Evolutionary conservation across 2,329 filamentous ascomycete species (phyloP).

Genomic region (Diaporthe citri): DNA sequence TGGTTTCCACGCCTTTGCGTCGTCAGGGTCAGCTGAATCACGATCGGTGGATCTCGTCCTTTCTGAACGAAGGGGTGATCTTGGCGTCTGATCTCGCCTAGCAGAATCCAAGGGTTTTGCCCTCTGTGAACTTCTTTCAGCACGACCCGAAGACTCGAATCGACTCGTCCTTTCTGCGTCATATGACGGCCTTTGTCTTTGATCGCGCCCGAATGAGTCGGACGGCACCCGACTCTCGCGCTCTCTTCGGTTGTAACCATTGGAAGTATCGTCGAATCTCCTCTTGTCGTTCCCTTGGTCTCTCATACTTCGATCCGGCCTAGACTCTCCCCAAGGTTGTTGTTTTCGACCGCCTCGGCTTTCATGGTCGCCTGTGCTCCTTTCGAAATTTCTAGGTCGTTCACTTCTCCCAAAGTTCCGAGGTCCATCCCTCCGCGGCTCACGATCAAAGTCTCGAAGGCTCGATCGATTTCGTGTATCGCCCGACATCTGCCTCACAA

Average conservation of each 20-base stretch:
- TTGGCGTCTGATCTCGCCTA: background rate
- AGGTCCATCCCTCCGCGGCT: background rate
- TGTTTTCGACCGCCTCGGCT: background rate
- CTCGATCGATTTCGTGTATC: slow-evolving; percentile 8
- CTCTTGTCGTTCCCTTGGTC: background rate
- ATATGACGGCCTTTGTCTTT: background rate
- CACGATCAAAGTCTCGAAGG: background rate
- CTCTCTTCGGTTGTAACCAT: background rate
- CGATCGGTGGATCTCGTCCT: background rate
- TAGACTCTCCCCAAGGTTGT: background rate
- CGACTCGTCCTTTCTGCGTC: background rate
- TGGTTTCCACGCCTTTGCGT: slow-evolving; percentile 34
- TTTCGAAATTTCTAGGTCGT: background rate
- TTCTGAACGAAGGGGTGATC: background rate
- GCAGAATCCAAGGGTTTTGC: background rate
- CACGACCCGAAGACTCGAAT: background rate
- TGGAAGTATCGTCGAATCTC: background rate
- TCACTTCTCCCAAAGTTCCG: background rate
- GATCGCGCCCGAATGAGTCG: background rate
- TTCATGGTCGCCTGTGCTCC: background rate
- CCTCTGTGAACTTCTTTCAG: background rate
- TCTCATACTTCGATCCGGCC: background rate
- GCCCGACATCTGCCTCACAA: slow-evolving; percentile 34
- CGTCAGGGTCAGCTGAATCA: background rate
- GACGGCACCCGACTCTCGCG: background rate